phyloP scores from a whole-genome alignment of 2,329 filamentous ascomycete genomes.

The Corniculantispora saksenae region DNA sequence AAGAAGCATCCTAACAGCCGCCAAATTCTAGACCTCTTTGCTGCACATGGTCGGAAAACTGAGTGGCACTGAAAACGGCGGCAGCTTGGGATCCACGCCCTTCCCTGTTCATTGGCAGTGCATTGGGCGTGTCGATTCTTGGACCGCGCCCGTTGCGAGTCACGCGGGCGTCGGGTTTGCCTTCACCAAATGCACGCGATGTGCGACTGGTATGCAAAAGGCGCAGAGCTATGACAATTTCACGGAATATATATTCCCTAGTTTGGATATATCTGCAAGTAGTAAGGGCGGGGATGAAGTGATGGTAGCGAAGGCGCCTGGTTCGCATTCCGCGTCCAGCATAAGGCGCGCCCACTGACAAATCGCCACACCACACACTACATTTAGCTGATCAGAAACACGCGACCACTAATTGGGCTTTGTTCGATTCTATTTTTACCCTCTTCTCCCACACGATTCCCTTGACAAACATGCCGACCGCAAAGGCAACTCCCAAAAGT shows the following conservation, averaged over 20 bases:
- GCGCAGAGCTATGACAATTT: not conserved
- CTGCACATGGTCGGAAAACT: not conserved
- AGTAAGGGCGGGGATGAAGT: not conserved
- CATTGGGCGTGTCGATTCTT: slow-evolving; percentile 4
- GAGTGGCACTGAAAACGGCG: not conserved
- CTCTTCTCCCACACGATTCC: not conserved
- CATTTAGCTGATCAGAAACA: not conserved
- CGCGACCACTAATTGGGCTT: not conserved
- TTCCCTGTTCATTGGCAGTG: slow-evolving; percentile 2
- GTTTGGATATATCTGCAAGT: not conserved
- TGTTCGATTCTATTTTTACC: not conserved
- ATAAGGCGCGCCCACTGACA: not conserved
- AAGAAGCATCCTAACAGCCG: not conserved
- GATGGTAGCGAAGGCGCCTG: not conserved
- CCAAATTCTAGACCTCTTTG: too few species aligned
- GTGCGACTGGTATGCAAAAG: not conserved
- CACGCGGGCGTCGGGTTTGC: slow-evolving; percentile 11
- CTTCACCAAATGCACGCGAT: not conserved
- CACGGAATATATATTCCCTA: not conserved
- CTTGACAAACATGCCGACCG: too few species aligned
- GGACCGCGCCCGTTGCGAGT: slow-evolving; percentile 4
- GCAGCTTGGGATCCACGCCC: slow-evolving; percentile 14
- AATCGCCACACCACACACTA: not conserved
- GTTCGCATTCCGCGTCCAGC: not conserved
- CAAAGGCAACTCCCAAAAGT: too few species aligned